Conservation (phyloP, 805 yeast species). For the Saccharomycopsis guyanensis region DNA sequence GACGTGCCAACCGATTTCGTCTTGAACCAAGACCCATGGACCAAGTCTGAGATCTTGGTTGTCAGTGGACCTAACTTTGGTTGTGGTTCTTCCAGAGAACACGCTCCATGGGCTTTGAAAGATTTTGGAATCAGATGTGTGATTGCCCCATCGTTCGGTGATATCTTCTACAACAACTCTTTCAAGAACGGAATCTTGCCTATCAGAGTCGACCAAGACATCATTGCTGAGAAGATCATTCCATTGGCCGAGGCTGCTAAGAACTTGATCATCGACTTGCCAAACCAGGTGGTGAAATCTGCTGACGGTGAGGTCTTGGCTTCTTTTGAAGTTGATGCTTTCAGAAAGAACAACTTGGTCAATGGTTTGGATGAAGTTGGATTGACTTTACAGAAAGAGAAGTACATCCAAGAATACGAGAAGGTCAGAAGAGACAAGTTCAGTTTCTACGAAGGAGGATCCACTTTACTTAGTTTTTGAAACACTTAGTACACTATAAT, state of each 20-base stretch:
- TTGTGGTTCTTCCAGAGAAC: slow-evolving; percentile 98
- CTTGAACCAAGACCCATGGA: slow-evolving; percentile 78
- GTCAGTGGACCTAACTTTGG: slow-evolving; percentile 97
- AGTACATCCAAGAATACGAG: slow-evolving; percentile 67
- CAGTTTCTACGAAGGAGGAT: slow-evolving; percentile 90
- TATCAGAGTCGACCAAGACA: slow-evolving; percentile 77
- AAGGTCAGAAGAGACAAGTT: slow-evolving; percentile 66
- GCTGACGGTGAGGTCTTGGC: slow-evolving; percentile 67
- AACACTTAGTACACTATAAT: too few species aligned
- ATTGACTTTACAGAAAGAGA: slow-evolving; percentile 84
- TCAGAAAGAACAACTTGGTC: slow-evolving; percentile 90
- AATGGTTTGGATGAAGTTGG: slow-evolving; percentile 98
- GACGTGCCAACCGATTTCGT: slow-evolving; percentile 84
- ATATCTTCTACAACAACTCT: slow-evolving; percentile 95
- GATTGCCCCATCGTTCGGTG: slow-evolving; percentile 98
- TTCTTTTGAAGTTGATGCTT: slow-evolving; percentile 79
- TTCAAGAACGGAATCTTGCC: slow-evolving; percentile 94
- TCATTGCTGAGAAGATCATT: slow-evolving; percentile 60
- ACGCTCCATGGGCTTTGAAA: slow-evolving; percentile 98
- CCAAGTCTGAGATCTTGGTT: slow-evolving; percentile 70
- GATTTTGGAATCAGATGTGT: slow-evolving; percentile 95
- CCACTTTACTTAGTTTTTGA: slow-evolving; percentile 40
- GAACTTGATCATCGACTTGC: slow-evolving; percentile 72
- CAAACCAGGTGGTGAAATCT: slow-evolving; percentile 70
- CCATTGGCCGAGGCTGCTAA: slow-evolving; percentile 76